These are phyloP conservation scores for Coemansia sp. DNA, from an alignment of 192 early-diverging fungal genomes.

Conservation along the genomic window DNA sequence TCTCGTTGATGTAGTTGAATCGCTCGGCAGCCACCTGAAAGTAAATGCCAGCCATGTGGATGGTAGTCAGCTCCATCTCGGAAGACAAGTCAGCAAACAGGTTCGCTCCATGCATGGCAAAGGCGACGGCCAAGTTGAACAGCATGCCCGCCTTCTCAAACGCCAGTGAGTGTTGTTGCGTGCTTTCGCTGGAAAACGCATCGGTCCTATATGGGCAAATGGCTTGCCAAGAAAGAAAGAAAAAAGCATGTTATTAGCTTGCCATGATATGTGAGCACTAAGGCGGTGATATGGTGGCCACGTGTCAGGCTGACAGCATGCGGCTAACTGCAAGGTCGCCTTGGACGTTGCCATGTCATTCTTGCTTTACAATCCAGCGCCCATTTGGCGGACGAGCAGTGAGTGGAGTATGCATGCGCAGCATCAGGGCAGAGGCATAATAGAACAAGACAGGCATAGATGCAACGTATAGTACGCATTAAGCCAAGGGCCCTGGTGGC, in stretches of 20 bases:
- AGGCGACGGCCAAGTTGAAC: conserved; percentile 87
- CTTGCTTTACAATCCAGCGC: background rate
- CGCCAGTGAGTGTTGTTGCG: conserved; percentile 89
- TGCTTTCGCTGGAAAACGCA: conserved; percentile 75
- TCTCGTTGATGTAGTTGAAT: conserved; percentile 95
- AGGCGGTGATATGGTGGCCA: background rate
- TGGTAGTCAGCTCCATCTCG: conserved; percentile 52
- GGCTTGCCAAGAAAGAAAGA: background rate
- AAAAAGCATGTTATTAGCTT: background rate
- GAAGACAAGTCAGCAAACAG: conserved; percentile 48
- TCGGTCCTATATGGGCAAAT: conserved; percentile 63
- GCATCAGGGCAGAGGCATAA: background rate
- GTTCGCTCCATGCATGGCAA: conserved; percentile 56
- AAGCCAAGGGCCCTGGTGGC: background rate
- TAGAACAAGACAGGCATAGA: background rate
- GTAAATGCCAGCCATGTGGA: conserved; percentile 85
- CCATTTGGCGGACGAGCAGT: background rate
- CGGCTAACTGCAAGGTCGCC: background rate
- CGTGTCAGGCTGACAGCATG: conserved; percentile 2
- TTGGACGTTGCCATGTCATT: background rate
- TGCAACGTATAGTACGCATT: background rate
- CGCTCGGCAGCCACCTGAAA: conserved; percentile 93
- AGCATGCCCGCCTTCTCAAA: conserved; percentile 96
- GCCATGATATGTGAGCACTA: no score
- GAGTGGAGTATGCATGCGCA: background rate